These are phyloP conservation scores for Sporisorium scitamineum DNA, from an alignment of 1,284 basidiomycete species.

Conservation along the genomic window DNA sequence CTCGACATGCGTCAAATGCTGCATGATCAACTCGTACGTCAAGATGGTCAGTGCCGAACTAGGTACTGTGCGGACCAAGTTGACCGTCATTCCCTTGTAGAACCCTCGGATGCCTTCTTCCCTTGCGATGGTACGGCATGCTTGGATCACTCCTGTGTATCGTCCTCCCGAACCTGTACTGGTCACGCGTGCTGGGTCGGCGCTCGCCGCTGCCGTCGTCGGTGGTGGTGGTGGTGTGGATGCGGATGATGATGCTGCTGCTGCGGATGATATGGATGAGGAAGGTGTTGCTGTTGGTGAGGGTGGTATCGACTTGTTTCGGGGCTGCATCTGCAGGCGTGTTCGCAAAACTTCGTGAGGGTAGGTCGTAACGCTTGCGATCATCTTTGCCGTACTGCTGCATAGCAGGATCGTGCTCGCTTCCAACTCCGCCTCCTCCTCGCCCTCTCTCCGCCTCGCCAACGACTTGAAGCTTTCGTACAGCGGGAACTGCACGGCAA, in stretches of 20 bases:
- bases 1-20: constrained; percentile 39
- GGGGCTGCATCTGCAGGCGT: constrained; percentile 65
- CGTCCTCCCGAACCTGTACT: constrained; percentile 4
- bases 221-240: constrained; percentile 1
- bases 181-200: constrained; percentile 11
- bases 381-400: constrained; percentile 67
- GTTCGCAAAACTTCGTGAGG: constrained; percentile 68
- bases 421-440: constrained; percentile 39
- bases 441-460: constrained; percentile 14
- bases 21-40: constrained; percentile 68
- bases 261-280: not conserved
- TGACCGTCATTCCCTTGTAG: constrained; percentile 67
- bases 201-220: not conserved
- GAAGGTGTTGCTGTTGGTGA: not conserved
- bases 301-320: not conserved
- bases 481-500: constrained; percentile 67
- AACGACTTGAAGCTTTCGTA: constrained; percentile 65
- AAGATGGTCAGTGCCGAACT: constrained; percentile 65
- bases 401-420: constrained; percentile 58
- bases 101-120: constrained; percentile 65
- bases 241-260: not conserved
- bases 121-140: constrained; percentile 44
- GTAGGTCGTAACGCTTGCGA: constrained; percentile 66
- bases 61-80: constrained; percentile 65
- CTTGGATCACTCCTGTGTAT: constrained; percentile 60